Conservation (phyloP, 352 stramenopile genomes). For the Plasmopara viticola region DNA sequence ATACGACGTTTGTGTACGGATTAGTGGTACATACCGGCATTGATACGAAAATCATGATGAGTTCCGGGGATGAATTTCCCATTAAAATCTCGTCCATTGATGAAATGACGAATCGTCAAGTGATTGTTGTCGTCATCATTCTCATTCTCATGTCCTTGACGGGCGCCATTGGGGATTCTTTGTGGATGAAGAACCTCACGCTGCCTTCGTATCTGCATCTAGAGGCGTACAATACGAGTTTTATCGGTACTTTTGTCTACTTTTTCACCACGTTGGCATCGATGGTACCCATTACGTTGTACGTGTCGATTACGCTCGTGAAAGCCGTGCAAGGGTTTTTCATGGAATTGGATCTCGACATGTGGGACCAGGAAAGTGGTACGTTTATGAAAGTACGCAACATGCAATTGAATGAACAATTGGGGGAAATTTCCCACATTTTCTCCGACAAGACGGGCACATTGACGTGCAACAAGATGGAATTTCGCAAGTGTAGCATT, state of each 20-base stretch:
- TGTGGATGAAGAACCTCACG: constrained; percentile 39
- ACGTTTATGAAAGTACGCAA: constrained; percentile 73
- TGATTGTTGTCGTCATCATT: constrained; percentile 73
- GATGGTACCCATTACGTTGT: constrained; percentile 86
- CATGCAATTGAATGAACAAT: constrained; percentile 84
- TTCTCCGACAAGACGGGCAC: constrained; percentile 93
- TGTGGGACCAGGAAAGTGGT: constrained; percentile 75
- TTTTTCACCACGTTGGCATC: constrained; percentile 79
- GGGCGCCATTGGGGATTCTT: constrained; percentile 52
- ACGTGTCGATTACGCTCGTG: constrained; percentile 86
- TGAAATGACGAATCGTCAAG: constrained; percentile 82
- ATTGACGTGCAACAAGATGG: constrained; percentile 87
- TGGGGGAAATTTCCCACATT: constrained; percentile 94
- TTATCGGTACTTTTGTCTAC: constrained; percentile 72
- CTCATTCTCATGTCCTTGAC: constrained; percentile 63
- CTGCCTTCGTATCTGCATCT: constrained; percentile 40
- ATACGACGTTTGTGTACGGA: constrained; percentile 85
- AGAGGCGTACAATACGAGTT: constrained; percentile 25
- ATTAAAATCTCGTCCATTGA: constrained; percentile 82
- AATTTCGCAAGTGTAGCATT: constrained; percentile 86
- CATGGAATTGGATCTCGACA: constrained; percentile 79
- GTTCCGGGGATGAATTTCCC: constrained; percentile 71
- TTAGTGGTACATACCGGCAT: constrained; percentile 91
- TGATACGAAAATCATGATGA: constrained; percentile 92
- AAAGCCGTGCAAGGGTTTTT: constrained; percentile 86